A percentile compares a stretch with the other conserved stretches of the same genome.
Conservation (phyloP, 768 basidiomycete species). For the Rhizopogon roseolus region DNA sequence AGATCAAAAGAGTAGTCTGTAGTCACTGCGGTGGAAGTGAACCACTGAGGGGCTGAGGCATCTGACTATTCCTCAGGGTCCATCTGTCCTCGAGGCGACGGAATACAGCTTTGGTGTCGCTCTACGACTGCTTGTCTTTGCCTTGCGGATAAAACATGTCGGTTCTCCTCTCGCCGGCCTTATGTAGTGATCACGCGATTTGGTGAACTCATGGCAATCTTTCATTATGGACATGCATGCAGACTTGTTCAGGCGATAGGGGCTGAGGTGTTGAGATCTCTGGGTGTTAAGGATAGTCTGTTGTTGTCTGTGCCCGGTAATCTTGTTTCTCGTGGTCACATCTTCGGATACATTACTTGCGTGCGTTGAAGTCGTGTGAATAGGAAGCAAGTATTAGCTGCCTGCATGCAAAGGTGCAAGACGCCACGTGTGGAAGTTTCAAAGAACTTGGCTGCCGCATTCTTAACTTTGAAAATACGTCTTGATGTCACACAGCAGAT, state of each 20-base stretch:
- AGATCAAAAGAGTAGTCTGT: neutral
- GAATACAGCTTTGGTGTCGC: neutral
- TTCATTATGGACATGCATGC: neutral
- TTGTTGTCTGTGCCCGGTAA: neutral
- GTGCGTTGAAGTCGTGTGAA: neutral
- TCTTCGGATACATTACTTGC: neutral
- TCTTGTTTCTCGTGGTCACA: neutral
- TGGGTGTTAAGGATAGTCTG: neutral
- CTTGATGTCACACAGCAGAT: conserved; percentile 1
- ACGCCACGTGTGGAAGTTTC: neutral
- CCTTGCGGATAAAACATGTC: neutral
- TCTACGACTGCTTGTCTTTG: neutral
- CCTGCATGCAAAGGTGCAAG: neutral
- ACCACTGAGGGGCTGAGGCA: neutral
- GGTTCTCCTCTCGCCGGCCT: neutral
- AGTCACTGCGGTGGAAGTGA: neutral
- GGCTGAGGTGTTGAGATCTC: neutral
- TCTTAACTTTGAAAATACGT: neutral
- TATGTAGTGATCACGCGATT: neutral
- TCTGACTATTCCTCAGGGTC: neutral
- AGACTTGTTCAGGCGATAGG: too few species aligned
- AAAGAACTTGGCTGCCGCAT: neutral
- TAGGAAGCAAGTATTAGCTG: neutral
- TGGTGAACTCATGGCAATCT: neutral
- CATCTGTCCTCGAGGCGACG: neutral